Base-by-base conservation (phyloP, 352 stramenopile species). In the Phytopythium oedochilum region DNA sequence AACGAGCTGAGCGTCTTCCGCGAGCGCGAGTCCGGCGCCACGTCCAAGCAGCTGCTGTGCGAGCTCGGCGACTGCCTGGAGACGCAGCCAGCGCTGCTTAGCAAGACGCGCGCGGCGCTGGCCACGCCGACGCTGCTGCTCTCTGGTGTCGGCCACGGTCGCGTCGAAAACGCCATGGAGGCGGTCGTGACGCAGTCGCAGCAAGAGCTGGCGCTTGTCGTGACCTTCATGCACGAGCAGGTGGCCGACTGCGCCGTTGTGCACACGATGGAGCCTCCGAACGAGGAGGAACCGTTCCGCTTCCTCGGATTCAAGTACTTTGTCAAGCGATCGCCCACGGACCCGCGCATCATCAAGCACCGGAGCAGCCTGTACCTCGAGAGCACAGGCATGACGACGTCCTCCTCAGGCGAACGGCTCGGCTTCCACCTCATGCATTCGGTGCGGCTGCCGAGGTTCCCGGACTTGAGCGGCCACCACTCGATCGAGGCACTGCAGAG, bases 301-400 rank as follows among this genome's bases (percentile, higher is more conserved):
- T 83, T 70, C 50, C 32, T 83, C 5, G 75, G 75, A 35, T 81
- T 77, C 64, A 82, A 81, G 63, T 80, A 73, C 53, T 81, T 85
- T 51, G 71, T 85, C 57, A 76, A 77, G 55, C 63, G 63, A 23
- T 63, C 64, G 9, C 68, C 68, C 8, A 71, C 59, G 1, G 66
- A 74, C 51, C 48, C 51, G 6, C 22, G 62, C 25, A 46, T 73
- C 18, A 59, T 74, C 20, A 67, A 67, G 32, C 62, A 71, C 60
- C 62, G 66, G 6, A 57, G 72, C 52, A 63, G 61, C 23, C 42
- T 76, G 38, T 76, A 72, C 53, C 53, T 82, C 31, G 63, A 78
- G 54, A 76, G 65, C 63, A 76, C 60, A 17, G 71, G 71, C 26
- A 69, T 75, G 58, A 74, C 61, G 12, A 43, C 38, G 39, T 61